These are phyloP conservation scores for Solanum bulbocastanum DNA, from an alignment of 257 asterid genomes.

Conservation along the genomic window DNA sequence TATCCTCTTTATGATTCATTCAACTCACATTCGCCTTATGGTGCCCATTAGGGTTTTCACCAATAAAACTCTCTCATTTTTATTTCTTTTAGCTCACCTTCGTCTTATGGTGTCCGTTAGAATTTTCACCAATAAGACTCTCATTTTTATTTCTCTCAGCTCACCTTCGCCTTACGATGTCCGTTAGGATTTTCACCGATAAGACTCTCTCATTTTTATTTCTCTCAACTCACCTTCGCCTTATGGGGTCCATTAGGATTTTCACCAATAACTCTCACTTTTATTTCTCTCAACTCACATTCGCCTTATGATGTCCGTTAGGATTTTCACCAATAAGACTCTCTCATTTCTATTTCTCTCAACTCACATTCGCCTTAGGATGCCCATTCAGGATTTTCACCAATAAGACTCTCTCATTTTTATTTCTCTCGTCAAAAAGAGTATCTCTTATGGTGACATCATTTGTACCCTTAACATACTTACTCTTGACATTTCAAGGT, in stretches of 20 bases:
- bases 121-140: neutral
- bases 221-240: neutral
- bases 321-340: neutral
- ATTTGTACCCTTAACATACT: no score
- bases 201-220: neutral
- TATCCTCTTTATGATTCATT: neutral
- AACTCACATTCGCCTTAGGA: neutral
- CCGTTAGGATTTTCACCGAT: neutral
- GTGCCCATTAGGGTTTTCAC: no score
- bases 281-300: neutral
- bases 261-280: neutral
- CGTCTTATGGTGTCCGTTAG: no score
- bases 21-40: no score
- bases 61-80: no score
- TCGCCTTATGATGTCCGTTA: neutral
- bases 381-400: neutral
- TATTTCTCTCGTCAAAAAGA: no score
- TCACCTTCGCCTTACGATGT: neutral
- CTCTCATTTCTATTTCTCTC: neutral
- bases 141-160: no score
- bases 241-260: no score
- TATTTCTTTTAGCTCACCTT: no score
- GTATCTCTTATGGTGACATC: no score
- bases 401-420: neutral
- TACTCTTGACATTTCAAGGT: neutral